phyloP scores from a whole-genome alignment of 164 flowering plant genomes.

The Piper betle region DNA sequence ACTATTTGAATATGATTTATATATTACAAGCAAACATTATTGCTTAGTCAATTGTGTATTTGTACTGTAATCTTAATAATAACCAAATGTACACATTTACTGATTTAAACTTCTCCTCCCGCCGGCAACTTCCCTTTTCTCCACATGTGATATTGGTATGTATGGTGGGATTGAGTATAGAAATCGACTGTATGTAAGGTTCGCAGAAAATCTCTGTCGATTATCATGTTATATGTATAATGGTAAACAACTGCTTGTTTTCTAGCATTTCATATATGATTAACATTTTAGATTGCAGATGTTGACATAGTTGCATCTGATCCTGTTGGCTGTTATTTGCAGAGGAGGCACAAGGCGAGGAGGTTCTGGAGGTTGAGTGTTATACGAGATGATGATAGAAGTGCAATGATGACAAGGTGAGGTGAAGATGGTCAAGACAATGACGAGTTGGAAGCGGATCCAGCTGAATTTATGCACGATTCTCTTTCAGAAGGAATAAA shows the following conservation, averaged over 20 bases:
- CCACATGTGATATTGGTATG: too few relatives aligned
- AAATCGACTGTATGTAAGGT: too few relatives aligned
- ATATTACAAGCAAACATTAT: too few relatives aligned
- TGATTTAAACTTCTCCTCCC: too few relatives aligned
- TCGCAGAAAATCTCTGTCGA: not conserved
- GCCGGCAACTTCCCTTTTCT: too few relatives aligned
- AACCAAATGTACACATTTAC: too few relatives aligned
- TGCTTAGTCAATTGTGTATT: too few relatives aligned
- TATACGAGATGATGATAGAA: not conserved
- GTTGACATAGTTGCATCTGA: not conserved
- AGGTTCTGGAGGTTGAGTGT: not conserved
- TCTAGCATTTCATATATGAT: too few relatives aligned
- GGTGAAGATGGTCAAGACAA: not conserved
- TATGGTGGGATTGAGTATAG: too few relatives aligned
- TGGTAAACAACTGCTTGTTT: not conserved
- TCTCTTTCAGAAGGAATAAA: constrained; percentile 2
- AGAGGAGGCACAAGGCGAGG: not conserved
- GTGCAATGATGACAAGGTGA: not conserved
- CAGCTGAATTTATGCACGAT: not conserved
- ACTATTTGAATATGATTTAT: too few relatives aligned
- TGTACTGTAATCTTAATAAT: too few relatives aligned
- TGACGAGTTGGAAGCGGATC: not conserved
- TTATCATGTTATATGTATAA: not conserved
- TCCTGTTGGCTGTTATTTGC: not conserved
- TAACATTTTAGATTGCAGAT: not conserved